phyloP scores from a whole-genome alignment of 768 basidiomycete species.

The Russula dissimulans region DNA sequence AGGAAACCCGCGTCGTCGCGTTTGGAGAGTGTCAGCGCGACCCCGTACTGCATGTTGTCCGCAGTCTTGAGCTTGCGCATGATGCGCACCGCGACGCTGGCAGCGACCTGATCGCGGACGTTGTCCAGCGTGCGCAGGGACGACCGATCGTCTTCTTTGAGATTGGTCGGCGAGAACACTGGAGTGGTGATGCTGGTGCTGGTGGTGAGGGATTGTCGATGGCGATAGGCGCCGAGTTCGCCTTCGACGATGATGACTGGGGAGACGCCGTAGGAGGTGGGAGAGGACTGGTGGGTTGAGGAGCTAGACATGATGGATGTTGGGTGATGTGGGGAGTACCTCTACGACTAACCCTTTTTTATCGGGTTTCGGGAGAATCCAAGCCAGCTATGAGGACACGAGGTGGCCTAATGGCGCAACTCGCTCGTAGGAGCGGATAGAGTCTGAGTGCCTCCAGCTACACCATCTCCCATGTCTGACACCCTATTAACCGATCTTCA shows the following conservation, averaged over 20 bases:
- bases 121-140: slow-evolving; percentile 45
- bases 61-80: slow-evolving; percentile 40
- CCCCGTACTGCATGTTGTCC: slow-evolving; percentile 50
- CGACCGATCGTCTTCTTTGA: neutral
- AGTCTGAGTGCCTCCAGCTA: too few species aligned
- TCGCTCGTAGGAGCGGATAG: too few species aligned
- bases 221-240: neutral
- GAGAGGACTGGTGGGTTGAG: slow-evolving; percentile 6
- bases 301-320: neutral
- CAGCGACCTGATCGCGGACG: slow-evolving; percentile 50
- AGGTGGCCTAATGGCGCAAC: neutral
- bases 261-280: slow-evolving; percentile 16
- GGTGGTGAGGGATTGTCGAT: slow-evolving; percentile 5
- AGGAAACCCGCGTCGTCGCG: slow-evolving; percentile 49
- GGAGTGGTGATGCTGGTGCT: slow-evolving; percentile 14
- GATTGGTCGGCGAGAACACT: slow-evolving; percentile 4
- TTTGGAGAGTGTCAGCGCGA: slow-evolving; percentile 51
- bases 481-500: slow-evolving; percentile 47
- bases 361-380: neutral
- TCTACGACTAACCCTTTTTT: neutral
- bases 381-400: neutral
- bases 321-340: neutral
- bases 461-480: neutral
- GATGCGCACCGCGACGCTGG: slow-evolving; percentile 45
- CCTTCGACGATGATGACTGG: neutral